A percentile compares a stretch with the other conserved stretches of the same genome.
These are phyloP conservation scores for Tetratostichococcus sp. DNA, from an alignment of 139 green algal genomes.

Conservation along the genomic window DNA sequence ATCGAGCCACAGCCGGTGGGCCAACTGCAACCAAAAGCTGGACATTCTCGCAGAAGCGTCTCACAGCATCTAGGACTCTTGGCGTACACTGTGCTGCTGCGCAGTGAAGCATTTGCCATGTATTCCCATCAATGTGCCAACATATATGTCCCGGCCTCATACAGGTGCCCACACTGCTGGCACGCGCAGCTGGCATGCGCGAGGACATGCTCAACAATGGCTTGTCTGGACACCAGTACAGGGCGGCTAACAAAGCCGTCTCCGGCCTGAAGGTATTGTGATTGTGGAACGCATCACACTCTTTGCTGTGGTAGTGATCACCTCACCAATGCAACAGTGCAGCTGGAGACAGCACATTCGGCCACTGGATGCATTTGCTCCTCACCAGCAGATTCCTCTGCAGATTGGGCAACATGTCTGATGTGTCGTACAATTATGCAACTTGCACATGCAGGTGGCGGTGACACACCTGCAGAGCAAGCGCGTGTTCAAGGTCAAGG, in stretches of 20 bases:
- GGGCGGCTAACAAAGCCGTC: constrained; percentile 16
- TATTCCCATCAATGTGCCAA: too few relatives aligned
- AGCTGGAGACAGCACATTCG: too few relatives aligned
- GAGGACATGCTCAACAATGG: background rate
- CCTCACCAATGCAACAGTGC: too few relatives aligned
- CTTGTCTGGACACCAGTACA: background rate
- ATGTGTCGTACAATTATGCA: background rate
- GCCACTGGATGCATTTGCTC: too few relatives aligned
- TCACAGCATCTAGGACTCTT: too few relatives aligned
- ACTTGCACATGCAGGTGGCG: constrained; percentile 8
- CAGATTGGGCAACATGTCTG: background rate
- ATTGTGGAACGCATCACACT: too few relatives aligned
- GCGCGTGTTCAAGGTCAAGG: constrained; percentile 20
- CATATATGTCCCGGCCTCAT: too few relatives aligned
- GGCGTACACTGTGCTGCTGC: too few relatives aligned
- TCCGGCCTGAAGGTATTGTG: constrained; percentile 15
- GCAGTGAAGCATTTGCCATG: too few relatives aligned
- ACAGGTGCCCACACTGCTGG: constrained; percentile 1
- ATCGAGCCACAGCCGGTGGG: constrained; percentile 27
- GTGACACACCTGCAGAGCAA: background rate
- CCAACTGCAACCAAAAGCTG: constrained; percentile 16
- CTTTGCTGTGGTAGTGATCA: too few relatives aligned
- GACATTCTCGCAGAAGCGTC: too few relatives aligned
- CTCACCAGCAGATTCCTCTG: too few relatives aligned
- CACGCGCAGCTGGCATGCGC: constrained; percentile 7